A percentile compares a stretch with the other conserved stretches of the same genome.
Conservation (phyloP, 2,329 filamentous ascomycete species). For the Aureobasidium uvarum region DNA sequence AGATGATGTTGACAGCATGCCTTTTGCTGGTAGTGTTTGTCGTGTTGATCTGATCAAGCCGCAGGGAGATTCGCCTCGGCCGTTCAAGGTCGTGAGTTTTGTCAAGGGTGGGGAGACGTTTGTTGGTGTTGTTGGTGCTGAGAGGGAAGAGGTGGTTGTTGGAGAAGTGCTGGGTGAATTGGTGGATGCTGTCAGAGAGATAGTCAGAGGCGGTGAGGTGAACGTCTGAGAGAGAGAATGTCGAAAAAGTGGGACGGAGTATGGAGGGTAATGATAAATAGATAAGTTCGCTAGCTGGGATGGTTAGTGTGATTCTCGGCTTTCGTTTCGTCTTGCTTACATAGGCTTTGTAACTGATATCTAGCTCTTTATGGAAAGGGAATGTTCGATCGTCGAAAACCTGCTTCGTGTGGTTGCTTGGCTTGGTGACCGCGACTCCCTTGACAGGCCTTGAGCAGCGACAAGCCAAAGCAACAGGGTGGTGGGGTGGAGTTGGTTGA, state of each 20-base stretch:
- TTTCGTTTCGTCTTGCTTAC: neutral
- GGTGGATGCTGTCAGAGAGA: constrained; percentile 41
- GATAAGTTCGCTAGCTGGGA: neutral
- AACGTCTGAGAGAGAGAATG: neutral
- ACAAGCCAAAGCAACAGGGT: no score
- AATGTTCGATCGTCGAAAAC: no score
- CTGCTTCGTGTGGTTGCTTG: no score
- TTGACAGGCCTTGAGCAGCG: no score
- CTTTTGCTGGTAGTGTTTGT: constrained; percentile 39
- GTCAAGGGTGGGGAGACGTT: constrained; percentile 53
- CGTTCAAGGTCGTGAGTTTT: constrained; percentile 64
- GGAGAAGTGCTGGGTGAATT: constrained; percentile 51
- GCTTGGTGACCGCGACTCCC: no score
- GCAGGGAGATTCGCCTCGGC: constrained; percentile 58
- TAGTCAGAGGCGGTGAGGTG: neutral
- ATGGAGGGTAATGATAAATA: neutral
- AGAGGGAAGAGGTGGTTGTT: constrained; percentile 48
- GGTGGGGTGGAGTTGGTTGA: neutral
- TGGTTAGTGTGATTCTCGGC: neutral
- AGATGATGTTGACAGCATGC: constrained; percentile 55
- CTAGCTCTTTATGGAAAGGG: no score
- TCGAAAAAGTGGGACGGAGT: neutral
- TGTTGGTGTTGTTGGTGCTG: constrained; percentile 60
- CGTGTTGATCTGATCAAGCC: constrained; percentile 40
- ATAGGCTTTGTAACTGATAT: no score